Percentiles rank a stretch among this genome's conserved stretches.
Evolutionary conservation across 2,329 filamentous ascomycete species (phyloP).

Genomic region (Scopulariopsis brevicaulis): DNA sequence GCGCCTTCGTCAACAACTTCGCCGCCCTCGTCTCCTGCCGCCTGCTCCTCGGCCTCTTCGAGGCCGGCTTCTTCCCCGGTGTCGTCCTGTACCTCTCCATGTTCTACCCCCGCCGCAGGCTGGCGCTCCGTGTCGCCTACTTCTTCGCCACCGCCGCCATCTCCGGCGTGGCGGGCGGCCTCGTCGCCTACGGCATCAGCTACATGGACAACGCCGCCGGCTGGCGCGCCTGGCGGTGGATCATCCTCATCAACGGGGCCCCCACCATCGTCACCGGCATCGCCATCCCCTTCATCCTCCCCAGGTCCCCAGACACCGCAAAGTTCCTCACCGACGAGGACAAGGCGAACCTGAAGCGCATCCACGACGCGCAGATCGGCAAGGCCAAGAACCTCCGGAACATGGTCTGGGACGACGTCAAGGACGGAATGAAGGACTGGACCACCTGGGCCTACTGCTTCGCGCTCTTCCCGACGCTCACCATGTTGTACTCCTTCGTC

Average conservation of each 20-base stretch:
- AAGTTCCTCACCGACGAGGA: constrained; percentile 33
- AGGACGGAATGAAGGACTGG: constrained; percentile 48
- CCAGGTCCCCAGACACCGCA: constrained; percentile 47
- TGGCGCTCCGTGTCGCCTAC: constrained; percentile 51
- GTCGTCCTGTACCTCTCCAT: constrained; percentile 28
- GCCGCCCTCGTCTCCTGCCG: constrained; percentile 34
- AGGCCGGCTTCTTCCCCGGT: constrained; percentile 42
- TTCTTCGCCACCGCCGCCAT: constrained; percentile 49
- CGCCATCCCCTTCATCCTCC: constrained; percentile 41
- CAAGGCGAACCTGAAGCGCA: constrained; percentile 37
- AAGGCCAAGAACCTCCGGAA: constrained; percentile 10
- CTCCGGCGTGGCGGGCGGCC: constrained; percentile 51
- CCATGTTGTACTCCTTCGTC: constrained; percentile 56
- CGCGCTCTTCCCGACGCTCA: constrained; percentile 49
- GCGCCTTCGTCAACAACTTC: constrained; percentile 36
- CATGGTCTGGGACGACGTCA: constrained; percentile 37
- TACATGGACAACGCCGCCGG: constrained; percentile 49
- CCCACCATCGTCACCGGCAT: constrained; percentile 43
- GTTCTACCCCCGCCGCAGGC: constrained; percentile 44
- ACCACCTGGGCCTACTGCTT: constrained; percentile 50
- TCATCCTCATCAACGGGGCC: constrained; percentile 47
- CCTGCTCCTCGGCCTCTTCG: constrained; percentile 34
- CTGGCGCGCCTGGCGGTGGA: constrained; percentile 55
- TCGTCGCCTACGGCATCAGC: constrained; percentile 53
- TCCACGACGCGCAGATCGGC: constrained; percentile 34